Percentiles rank a stretch among this genome's conserved stretches.
Evolutionary conservation across 192 early-diverging fungal genomes (phyloP).

Genomic region (Piromyces finnis): DNA sequence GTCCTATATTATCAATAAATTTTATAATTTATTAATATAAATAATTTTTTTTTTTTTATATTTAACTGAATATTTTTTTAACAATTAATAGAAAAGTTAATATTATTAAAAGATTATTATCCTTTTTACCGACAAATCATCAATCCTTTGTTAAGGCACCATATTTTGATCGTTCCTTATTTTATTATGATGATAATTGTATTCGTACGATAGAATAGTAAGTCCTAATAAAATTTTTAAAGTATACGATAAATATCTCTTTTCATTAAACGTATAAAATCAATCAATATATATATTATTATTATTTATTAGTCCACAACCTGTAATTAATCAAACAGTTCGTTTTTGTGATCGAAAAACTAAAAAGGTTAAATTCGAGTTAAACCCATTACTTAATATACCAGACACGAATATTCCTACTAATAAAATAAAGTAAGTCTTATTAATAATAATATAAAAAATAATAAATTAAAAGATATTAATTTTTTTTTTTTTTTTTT

Average conservation of each 20-base stretch:
- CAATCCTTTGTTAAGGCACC: conserved; percentile 46
- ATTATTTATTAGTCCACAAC: conserved; percentile 18
- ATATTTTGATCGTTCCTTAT: conserved; percentile 43
- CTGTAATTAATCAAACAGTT: conserved; percentile 26
- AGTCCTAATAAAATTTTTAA: background rate
- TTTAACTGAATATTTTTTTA: background rate
- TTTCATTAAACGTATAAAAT: no score
- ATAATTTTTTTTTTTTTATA: no score
- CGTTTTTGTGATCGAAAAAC: conserved; percentile 43
- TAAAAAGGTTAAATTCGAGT: conserved; percentile 32
- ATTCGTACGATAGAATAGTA: conserved; percentile 45
- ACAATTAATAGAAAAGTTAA: conserved; percentile 16
- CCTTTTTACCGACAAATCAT: conserved; percentile 34
- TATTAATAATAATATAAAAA: no score
- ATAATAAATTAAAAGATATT: no score
- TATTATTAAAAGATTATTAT: conserved; percentile 37
- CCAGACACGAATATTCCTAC: background rate
- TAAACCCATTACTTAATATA: conserved; percentile 19
- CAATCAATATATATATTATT: background rate
- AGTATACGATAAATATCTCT: no score
- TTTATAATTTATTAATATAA: no score
- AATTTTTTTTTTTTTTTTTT: no score
- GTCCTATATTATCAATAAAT: no score
- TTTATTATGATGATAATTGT: conserved; percentile 46
- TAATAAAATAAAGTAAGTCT: no score